Conservation (phyloP, 148 eudicot genomes). For the Persicaria maculosa region DNA sequence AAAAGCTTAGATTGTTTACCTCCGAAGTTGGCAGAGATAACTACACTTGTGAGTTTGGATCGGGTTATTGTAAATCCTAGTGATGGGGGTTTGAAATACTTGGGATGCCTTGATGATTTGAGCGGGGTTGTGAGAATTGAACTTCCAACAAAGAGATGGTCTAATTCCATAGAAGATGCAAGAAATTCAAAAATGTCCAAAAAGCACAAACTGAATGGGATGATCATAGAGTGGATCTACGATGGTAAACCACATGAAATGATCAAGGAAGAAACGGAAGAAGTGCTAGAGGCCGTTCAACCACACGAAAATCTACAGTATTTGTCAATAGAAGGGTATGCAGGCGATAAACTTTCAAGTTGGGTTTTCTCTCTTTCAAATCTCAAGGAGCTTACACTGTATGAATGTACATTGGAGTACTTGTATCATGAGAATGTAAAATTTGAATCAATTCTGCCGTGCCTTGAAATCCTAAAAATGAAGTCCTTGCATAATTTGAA, state of each 20-base stretch:
- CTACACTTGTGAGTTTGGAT: no score
- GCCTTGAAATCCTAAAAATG: no score
- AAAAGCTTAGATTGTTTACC: no score
- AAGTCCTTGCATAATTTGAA: no score
- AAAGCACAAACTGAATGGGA: neutral
- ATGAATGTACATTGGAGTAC: neutral
- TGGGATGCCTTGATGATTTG: neutral
- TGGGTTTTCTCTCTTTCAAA: neutral
- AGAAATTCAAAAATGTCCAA: neutral
- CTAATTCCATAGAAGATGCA: neutral
- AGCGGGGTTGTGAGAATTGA: neutral
- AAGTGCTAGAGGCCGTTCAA: neutral
- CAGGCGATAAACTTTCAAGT: neutral
- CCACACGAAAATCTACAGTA: neutral
- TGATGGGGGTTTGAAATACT: neutral
- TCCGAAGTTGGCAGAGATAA: no score
- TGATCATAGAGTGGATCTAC: neutral
- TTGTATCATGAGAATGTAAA: neutral
- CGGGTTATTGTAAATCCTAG: no score
- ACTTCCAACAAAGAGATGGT: neutral
- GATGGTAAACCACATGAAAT: constrained; percentile 19
- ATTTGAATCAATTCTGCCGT: no score
- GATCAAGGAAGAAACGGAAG: neutral
- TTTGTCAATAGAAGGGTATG: neutral
- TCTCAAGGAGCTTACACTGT: neutral